Base-by-base conservation (phyloP, 2,329 filamentous ascomycete genomes). In the Paracamarosporium sp. region DNA sequence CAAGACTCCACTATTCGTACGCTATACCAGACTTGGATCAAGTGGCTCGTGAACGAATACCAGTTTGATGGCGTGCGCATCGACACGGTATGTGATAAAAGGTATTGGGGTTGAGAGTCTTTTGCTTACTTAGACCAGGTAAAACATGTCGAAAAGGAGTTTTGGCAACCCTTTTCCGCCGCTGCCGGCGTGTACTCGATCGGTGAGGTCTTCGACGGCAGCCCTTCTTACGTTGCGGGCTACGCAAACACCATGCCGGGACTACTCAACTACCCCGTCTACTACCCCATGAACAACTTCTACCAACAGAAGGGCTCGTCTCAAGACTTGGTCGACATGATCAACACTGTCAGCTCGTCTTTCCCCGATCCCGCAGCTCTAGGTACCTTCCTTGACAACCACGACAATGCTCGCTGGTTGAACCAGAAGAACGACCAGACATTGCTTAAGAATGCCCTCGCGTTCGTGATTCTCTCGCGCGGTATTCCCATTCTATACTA, bases 71-170 rank as follows among this genome's bases (percentile, higher is more conserved):
- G 86, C 2, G 76, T 87, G 11, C 83, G 86, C 31, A 83, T 88
- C 63, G 86, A 88, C 61, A 87, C 84, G 0, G 50, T 50, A 50
- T 17, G 46, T 46, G 20, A 11, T 27, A 31, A n/a, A 30, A 11
- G 27, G 5, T 5, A 4, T 17, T 46, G 27, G 4, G 13, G 8
- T 15, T 12, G 15, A 20, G 7, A 20, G 3, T 3, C 13, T 20
- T 20, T 31, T 31, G n/a, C 30, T 50, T 12, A 50, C 24, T 50
- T n/a, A 36, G 1, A 5, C 15, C 24, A 50, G 46, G 85, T 85
- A 60, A 87, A 86, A 72, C 85, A 88, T 69, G 84, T 88, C 13
- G 80, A 86, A 60, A 82, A 82, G 59, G 79, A 78, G 11, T 90
- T 88, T 72, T 87, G 86, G 78, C 75, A 83, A 0, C 72, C 67